Evolutionary conservation across 2,329 filamentous ascomycete genomes (phyloP).

Genomic region (Phyllosticta citribraziliensis): DNA sequence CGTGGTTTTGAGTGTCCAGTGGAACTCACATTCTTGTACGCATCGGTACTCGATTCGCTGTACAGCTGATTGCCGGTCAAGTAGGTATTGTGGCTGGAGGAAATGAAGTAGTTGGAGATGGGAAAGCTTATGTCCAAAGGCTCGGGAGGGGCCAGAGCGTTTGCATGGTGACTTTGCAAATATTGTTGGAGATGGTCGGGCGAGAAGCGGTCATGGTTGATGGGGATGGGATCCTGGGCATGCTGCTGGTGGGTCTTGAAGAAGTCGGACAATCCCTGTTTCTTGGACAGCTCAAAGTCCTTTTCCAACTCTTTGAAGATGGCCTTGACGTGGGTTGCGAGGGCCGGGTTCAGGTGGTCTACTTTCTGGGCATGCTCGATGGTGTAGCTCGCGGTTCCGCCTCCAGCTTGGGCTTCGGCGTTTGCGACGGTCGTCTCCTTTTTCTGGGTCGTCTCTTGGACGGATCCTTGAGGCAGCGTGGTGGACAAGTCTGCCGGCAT

Average conservation of each 20-base stretch:
- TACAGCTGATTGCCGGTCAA: conserved; percentile 76
- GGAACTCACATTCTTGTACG: conserved; percentile 61
- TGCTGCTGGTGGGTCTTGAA: conserved; percentile 4
- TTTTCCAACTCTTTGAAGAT: conserved; percentile 22
- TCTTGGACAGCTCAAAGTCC: conserved; percentile 21
- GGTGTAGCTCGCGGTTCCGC: conserved; percentile 23
- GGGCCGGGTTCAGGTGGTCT: conserved; percentile 20
- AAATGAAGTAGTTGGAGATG: conserved; percentile 86
- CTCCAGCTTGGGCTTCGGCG: conserved; percentile 22
- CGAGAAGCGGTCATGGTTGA: conserved; percentile 1
- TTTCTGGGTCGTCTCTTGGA: neutral
- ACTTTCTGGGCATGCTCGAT: conserved; percentile 19
- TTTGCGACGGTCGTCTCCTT: neutral
- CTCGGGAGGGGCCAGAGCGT: conserved; percentile 34
- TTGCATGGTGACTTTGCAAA: conserved; percentile 19
- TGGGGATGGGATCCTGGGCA: conserved; percentile 1
- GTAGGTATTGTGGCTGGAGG: conserved; percentile 91
- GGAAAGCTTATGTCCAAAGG: conserved; percentile 53
- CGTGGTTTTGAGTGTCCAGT: neutral
- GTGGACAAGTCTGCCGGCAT: conserved; percentile 5
- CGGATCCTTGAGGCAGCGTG: conserved; percentile 1
- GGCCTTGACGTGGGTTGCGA: conserved; percentile 21
- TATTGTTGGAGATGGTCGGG: conserved; percentile 1
- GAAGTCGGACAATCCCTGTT: conserved; percentile 12
- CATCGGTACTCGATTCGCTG: conserved; percentile 64